A percentile compares a stretch with the other conserved stretches of the same genome.
Evolutionary conservation across 371 early-diverging fungal genomes (phyloP).

Genomic region (Thermomucor indicae-seudaticae): DNA sequence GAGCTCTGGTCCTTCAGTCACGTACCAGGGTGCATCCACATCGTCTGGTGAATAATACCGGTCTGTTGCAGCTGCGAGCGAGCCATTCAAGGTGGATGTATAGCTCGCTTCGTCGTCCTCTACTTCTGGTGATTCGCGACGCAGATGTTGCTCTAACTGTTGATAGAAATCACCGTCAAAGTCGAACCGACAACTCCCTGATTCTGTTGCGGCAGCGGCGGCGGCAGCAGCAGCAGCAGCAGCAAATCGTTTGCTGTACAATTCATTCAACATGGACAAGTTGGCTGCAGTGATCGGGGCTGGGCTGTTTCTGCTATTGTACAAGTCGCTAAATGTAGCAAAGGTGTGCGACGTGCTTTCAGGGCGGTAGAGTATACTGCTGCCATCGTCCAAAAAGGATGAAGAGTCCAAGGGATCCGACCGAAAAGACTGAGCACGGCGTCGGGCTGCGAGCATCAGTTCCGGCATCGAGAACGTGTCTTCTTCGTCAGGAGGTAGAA

Average conservation of each 20-base stretch:
- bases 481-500: too few species aligned
- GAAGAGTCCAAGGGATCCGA: too few species aligned
- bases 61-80: slow-evolving; percentile 5
- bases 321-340: background rate
- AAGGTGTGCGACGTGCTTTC: too few species aligned
- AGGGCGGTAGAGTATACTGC: too few species aligned
- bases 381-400: too few species aligned
- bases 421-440: too few species aligned
- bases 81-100: slow-evolving; percentile 8
- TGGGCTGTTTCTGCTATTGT: background rate
- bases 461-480: too few species aligned
- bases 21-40: slow-evolving; percentile 23
- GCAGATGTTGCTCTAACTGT: background rate
- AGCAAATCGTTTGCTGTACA: slow-evolving; percentile 14
- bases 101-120: slow-evolving; percentile 6
- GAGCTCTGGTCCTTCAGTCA: slow-evolving; percentile 16
- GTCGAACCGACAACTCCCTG: too few species aligned
- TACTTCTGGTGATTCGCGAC: background rate
- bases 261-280: slow-evolving; percentile 12
- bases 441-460: too few species aligned
- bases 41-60: slow-evolving; percentile 19
- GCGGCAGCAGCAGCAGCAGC: slow-evolving; percentile 3
- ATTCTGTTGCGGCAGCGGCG: too few species aligned
- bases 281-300: slow-evolving; percentile 17
- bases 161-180: too few species aligned